phyloP scores from a whole-genome alignment of 208 protist species.

The Trypanosoma congolense region DNA sequence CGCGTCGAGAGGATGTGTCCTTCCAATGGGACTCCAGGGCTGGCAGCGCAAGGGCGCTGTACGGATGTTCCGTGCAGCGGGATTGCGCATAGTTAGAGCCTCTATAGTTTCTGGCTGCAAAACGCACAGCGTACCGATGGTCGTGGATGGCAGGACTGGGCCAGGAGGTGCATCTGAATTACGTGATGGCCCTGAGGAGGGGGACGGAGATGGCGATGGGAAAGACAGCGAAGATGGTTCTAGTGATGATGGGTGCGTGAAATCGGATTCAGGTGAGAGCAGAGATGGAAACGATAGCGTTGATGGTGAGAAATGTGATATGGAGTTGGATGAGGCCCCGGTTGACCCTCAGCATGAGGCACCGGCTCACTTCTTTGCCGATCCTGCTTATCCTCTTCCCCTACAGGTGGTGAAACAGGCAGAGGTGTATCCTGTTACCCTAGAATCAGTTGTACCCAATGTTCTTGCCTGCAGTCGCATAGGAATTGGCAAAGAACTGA shows the following conservation, averaged over 20 bases:
- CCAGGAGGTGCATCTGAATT: constrained; percentile 24
- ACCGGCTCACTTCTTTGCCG: constrained; percentile 23
- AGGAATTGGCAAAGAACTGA: constrained; percentile 13
- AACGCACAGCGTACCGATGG: constrained; percentile 28
- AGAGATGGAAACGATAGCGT: not conserved
- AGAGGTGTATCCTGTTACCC: constrained; percentile 40
- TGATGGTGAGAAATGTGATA: not conserved
- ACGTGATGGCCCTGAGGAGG: not conserved
- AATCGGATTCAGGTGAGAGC: constrained; percentile 4
- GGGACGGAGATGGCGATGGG: constrained; percentile 4
- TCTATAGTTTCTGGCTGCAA: constrained; percentile 22
- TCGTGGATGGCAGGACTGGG: constrained; percentile 22
- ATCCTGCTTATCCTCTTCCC: constrained; percentile 36
- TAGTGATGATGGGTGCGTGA: constrained; percentile 2
- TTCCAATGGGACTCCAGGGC: constrained; percentile 9
- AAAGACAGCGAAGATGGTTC: constrained; percentile 6
- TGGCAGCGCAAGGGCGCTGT: constrained; percentile 21
- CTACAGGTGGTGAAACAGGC: constrained; percentile 57
- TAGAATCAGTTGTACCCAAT: constrained; percentile 35
- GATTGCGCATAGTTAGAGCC: constrained; percentile 43
- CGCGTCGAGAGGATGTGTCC: constrained; percentile 32
- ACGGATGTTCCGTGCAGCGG: constrained; percentile 32
- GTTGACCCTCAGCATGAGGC: constrained; percentile 9
- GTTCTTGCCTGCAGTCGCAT: constrained; percentile 26
- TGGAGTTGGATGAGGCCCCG: not conserved